These are phyloP conservation scores for Ceratopteris richardii DNA, from an alignment of 75 land plant genomes.

Conservation along the genomic window DNA sequence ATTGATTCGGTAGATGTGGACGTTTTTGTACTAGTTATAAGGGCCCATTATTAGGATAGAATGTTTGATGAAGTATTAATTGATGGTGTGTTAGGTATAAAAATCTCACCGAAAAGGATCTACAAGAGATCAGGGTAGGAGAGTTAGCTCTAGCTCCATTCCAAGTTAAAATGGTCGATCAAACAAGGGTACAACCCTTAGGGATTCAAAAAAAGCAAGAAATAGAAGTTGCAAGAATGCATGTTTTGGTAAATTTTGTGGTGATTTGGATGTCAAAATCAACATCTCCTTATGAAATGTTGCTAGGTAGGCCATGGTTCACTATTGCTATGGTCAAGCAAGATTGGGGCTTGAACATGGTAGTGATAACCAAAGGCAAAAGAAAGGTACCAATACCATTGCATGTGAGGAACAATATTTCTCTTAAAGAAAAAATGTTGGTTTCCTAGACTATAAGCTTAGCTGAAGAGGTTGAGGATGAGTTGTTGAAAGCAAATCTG, in stretches of 20 bases:
- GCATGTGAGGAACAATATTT: not conserved
- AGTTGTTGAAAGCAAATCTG: not conserved
- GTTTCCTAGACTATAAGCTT: not conserved
- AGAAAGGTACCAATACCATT: not conserved
- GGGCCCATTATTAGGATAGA: too few species aligned
- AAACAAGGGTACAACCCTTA: not conserved
- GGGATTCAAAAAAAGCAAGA: not conserved
- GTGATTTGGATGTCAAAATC: not conserved
- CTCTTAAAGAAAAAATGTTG: not conserved
- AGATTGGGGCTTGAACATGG: not conserved
- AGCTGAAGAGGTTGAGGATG: not conserved
- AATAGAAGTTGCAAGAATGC: not conserved
- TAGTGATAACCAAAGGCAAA: not conserved
- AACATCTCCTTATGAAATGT: constrained; percentile 1
- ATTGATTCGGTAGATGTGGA: too few species aligned
- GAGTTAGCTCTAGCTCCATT: not conserved
- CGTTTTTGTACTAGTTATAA: too few species aligned
- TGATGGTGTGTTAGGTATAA: too few species aligned
- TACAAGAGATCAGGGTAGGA: too few species aligned
- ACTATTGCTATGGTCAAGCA: not conserved
- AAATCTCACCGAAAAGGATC: too few species aligned
- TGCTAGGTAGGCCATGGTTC: constrained; percentile 2
- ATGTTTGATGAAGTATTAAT: too few species aligned
- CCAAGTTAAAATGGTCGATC: not conserved
- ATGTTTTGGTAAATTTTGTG: not conserved